phyloP scores from a whole-genome alignment of 2,329 filamentous ascomycete genomes.

The Paecilomyces formosus region DNA sequence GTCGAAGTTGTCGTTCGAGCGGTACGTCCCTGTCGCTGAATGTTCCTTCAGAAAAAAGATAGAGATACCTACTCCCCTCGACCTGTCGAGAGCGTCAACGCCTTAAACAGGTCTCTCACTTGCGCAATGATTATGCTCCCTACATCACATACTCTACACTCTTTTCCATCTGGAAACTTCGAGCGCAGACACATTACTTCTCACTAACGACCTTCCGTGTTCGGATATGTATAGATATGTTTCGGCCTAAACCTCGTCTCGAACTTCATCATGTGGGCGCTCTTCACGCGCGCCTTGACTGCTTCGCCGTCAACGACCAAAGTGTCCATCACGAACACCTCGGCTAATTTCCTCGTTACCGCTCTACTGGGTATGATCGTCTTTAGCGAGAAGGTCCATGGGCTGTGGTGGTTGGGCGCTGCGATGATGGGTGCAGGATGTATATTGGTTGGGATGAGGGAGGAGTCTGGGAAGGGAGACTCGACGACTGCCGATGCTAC shows the following conservation, averaged over 20 bases:
- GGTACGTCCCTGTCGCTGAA: conserved; percentile 35
- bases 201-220: neutral
- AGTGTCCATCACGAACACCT: conserved; percentile 58
- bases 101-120: no score
- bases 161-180: neutral
- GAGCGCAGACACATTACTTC: neutral
- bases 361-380: conserved; percentile 52
- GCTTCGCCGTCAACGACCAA: conserved; percentile 54
- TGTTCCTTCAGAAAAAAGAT: neutral
- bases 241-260: conserved; percentile 56
- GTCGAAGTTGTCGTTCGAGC: conserved; percentile 46
- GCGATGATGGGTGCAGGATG: conserved; percentile 53
- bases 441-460: conserved; percentile 55
- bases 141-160: neutral
- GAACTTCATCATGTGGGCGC: conserved; percentile 58
- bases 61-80: no score
- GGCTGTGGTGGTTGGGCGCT: conserved; percentile 56
- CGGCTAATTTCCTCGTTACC: conserved; percentile 56
- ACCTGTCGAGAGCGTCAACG: no score
- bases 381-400: conserved; percentile 49
- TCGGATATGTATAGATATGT: conserved; percentile 39
- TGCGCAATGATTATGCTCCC: neutral
- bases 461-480: conserved; percentile 30
- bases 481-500: neutral
- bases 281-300: conserved; percentile 57